Evolutionary conservation across 1,284 basidiomycete species (phyloP).

Genomic region (Cryptococcus sp.): DNA sequence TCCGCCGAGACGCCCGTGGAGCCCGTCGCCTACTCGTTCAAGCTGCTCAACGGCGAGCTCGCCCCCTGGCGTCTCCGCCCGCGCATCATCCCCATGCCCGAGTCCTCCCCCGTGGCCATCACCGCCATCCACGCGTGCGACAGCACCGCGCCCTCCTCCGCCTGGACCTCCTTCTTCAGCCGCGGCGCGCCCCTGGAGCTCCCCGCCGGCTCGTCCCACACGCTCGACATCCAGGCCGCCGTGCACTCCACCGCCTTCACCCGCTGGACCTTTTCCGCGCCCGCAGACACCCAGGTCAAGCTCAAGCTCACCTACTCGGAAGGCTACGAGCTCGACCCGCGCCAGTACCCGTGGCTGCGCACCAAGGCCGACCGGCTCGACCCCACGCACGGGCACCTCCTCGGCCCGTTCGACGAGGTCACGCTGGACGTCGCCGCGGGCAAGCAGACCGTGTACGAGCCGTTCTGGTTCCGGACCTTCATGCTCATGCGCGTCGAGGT

Average conservation of each 20-base stretch:
- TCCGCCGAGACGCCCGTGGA: not conserved
- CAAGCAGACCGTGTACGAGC: conserved; percentile 18
- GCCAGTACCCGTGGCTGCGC: conserved; percentile 25
- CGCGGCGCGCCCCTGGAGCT: conserved; percentile 5
- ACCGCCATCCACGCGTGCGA: conserved; percentile 7
- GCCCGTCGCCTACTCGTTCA: conserved; percentile 15
- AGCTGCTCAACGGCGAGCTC: conserved; percentile 25
- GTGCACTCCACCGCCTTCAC: conserved; percentile 32
- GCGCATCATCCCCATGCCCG: conserved; percentile 24
- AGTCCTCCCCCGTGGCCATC: conserved; percentile 12
- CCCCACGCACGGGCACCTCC: conserved; percentile 13
- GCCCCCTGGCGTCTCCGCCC: conserved; percentile 24
- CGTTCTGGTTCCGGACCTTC: conserved; percentile 38
- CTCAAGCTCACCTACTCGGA: conserved; percentile 31
- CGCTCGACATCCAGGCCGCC: conserved; percentile 21
- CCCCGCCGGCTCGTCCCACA: conserved; percentile 4
- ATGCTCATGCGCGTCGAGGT: conserved; percentile 20
- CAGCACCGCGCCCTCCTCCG: not conserved
- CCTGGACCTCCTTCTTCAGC: conserved; percentile 12
- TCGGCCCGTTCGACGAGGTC: conserved; percentile 29
- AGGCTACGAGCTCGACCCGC: conserved; percentile 26
- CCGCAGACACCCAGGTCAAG: conserved; percentile 6
- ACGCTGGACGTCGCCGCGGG: conserved; percentile 13
- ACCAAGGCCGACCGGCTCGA: conserved; percentile 29
- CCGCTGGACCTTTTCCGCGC: conserved; percentile 13